Conservation (phyloP, 2,329 filamentous ascomycete genomes). For the Verticillium dahliae region DNA sequence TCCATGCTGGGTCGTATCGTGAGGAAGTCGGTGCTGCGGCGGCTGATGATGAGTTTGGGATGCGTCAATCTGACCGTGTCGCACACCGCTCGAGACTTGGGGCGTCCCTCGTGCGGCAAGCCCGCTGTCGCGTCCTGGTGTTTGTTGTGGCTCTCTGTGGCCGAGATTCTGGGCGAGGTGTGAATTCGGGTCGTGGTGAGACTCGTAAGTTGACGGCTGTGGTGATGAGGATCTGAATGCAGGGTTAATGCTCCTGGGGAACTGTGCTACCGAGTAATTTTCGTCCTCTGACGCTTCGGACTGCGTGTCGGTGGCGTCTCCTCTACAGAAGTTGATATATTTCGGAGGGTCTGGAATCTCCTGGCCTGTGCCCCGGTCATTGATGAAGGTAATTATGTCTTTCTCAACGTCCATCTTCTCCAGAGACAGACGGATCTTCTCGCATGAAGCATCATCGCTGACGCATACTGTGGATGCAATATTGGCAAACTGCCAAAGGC, state of each 20-base stretch:
- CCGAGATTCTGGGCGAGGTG: constrained; percentile 64
- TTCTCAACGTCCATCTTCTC: constrained; percentile 97
- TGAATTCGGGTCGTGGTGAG: constrained; percentile 81
- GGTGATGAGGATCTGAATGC: constrained; percentile 94
- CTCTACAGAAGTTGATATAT: constrained; percentile 98
- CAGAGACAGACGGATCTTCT: constrained; percentile 87
- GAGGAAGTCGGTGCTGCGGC: constrained; percentile 22
- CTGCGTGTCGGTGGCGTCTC: constrained; percentile 71
- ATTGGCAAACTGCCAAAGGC: constrained; percentile 96
- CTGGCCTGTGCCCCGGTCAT: constrained; percentile 82
- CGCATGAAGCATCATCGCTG: constrained; percentile 92
- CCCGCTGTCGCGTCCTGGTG: neutral
- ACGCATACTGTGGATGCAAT: constrained; percentile 96
- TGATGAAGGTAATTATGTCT: constrained; percentile 86
- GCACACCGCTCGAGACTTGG: neutral
- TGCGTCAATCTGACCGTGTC: constrained; percentile 13
- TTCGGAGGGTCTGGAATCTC: constrained; percentile 96
- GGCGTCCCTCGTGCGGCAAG: neutral
- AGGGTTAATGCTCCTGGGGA: constrained; percentile 90
- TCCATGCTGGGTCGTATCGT: constrained; percentile 49
- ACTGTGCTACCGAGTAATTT: constrained; percentile 90
- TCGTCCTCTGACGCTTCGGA: constrained; percentile 85
- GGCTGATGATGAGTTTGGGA: constrained; percentile 15
- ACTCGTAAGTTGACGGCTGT: constrained; percentile 87
- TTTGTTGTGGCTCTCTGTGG: constrained; percentile 38